phyloP scores from a whole-genome alignment of 768 basidiomycete species.

The Cystofilobasidium macerans region DNA sequence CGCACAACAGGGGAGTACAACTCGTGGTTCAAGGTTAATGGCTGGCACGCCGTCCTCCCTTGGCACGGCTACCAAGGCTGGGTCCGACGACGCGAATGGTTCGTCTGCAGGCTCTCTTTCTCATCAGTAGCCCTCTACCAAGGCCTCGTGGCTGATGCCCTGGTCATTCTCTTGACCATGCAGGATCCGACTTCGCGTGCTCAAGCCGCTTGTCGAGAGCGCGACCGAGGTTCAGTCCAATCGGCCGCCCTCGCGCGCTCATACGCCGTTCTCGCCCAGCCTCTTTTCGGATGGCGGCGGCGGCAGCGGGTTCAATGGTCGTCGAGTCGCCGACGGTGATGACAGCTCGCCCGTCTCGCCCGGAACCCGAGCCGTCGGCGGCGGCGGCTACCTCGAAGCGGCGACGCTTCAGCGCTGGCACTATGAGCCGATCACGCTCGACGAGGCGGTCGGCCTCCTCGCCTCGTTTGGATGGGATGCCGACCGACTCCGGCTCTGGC shows the following conservation, averaged over 20 bases:
- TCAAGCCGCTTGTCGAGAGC: neutral
- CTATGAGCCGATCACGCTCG: neutral
- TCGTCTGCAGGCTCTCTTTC: neutral
- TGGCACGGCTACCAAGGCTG: conserved; percentile 26
- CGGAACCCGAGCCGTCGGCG: too few species aligned
- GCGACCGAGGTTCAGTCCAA: neutral
- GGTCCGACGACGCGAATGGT: conserved; percentile 24
- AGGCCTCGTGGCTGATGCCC: neutral
- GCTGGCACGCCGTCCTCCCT: conserved; percentile 22
- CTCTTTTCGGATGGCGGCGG: too few species aligned
- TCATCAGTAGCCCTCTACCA: neutral
- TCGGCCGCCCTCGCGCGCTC: neutral
- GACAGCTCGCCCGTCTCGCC: neutral
- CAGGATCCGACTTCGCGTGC: conserved; percentile 26
- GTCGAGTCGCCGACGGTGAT: neutral
- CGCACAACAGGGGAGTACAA: conserved; percentile 18
- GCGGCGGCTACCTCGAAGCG: neutral
- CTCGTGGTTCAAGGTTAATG: conserved; percentile 12
- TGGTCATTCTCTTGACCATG: neutral
- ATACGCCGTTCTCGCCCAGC: neutral
- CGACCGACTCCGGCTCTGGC: conserved; percentile 17
- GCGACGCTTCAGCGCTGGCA: neutral
- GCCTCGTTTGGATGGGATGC: neutral
- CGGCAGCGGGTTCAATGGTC: too few species aligned
- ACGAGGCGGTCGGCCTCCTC: conserved; percentile 5